Percentiles rank a stretch among this genome's conserved stretches.
These are phyloP conservation scores for Pontederia paniculata DNA, from an alignment of 176 grass and related monocot species.

Conservation along the genomic window DNA sequence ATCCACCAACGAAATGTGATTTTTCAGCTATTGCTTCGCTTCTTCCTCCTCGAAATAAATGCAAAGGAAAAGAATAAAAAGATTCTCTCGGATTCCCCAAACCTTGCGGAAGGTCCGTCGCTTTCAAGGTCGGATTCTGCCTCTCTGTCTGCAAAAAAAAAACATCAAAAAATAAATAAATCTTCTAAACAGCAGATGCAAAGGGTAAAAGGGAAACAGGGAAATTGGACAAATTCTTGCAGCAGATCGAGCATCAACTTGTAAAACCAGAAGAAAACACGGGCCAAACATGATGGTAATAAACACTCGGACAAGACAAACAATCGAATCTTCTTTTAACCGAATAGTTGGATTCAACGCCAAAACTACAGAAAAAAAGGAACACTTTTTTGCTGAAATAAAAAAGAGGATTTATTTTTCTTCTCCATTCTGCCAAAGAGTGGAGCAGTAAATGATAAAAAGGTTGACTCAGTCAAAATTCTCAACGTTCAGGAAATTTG, in stretches of 20 bases:
- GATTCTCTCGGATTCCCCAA: constrained; percentile 18
- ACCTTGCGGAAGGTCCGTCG: constrained; percentile 73
- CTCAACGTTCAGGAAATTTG: constrained; percentile 11
- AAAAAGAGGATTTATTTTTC: constrained; percentile 25
- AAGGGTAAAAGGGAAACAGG: constrained; percentile 15
- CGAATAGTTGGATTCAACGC: constrained; percentile 24
- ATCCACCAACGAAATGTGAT: constrained; percentile 27
- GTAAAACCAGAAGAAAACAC: constrained; percentile 11
- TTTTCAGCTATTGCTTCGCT: constrained; percentile 15
- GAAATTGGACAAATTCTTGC: background rate
- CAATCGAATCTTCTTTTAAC: constrained; percentile 37
- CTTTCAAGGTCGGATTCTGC: constrained; percentile 50
- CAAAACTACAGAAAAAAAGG: background rate
- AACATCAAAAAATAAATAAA: constrained; percentile 11
- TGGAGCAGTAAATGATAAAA: constrained; percentile 39
- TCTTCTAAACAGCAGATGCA: constrained; percentile 4
- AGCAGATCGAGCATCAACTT: background rate
- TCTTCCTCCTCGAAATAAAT: constrained; percentile 48
- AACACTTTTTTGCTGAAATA: constrained; percentile 24
- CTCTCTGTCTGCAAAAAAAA: constrained; percentile 38
- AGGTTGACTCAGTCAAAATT: constrained; percentile 21
- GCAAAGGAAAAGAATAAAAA: constrained; percentile 15
- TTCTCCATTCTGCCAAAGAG: background rate
- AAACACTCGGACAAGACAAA: no score
- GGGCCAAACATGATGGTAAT: constrained; percentile 31